Base-by-base conservation (phyloP, 805 yeast genomes). In the Yamadazyma paraphyllophila region DNA sequence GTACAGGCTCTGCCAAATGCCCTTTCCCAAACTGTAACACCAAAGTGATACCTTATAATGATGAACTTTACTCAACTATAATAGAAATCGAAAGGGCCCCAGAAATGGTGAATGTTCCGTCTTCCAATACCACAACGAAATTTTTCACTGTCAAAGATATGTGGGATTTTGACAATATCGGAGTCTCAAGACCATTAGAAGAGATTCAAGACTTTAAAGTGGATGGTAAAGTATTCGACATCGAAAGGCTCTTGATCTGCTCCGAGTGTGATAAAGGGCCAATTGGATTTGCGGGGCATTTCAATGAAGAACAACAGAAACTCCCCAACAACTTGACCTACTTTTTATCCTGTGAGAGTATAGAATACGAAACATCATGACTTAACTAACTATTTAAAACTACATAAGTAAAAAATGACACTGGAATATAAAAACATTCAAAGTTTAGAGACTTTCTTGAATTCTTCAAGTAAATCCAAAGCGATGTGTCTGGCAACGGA, bases 241-340 rank as follows among this genome's bases (percentile, higher is more conserved):
- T 84, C 16, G 76, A 75, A 39, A 66, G 89, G 43, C 70, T 80
- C 39, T 61, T 86, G 34, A 73, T 82, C 2, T 86, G 95, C 60
- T 80, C 89, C 4, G 90, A 83, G 49, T 86, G 95, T 65, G 91
- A 85, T 53, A 71, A 74, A 47, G 95, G 95, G 0, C 92, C 92
- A 0, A 55, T 86, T 14, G 95, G 95, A 15, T 82, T 76, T 66
- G 89, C 81, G 25, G 83, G 76, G 5, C 47, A 53, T 34, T 57
- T 53, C 7, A 58, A 57, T 4, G 61, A 48, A 3, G 59, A 55
- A 13, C 60, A 58, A 7, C 72, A 71, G 24, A 67, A 65, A 8
- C 12, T 14, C 10, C 55, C 52, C 2, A 65, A 70, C 48, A 60
- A 69, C 36, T 61, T 78, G 41, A 59, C 61, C 7, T 76, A 77